Conservation (phyloP, 345 rosid species). For the Camelina neglecta region DNA sequence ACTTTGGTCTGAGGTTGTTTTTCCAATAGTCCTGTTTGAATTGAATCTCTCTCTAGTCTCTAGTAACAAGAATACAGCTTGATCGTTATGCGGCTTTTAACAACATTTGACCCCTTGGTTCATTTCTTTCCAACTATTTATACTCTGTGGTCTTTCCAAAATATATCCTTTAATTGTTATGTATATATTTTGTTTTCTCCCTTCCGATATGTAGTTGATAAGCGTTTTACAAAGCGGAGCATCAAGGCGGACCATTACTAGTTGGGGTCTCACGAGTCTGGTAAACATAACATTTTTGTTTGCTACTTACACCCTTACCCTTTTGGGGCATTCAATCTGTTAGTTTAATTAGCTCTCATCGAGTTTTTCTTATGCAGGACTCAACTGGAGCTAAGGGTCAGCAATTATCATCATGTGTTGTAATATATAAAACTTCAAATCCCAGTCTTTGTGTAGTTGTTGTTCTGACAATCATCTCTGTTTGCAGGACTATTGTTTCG, state of each 20-base stretch:
- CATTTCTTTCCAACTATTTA: not conserved
- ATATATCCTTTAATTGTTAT: not conserved
- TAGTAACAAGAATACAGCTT: conserved; percentile 5
- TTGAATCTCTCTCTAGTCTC: not conserved
- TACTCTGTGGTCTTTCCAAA: not conserved
- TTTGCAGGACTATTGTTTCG: conserved; percentile 55
- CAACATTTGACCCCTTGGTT: not conserved
- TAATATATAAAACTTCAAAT: conserved; percentile 1
- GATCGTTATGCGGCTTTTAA: not conserved
- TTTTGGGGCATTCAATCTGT: not conserved
- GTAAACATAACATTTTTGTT: conserved; percentile 33
- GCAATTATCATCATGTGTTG: conserved; percentile 34
- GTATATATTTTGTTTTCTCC: not conserved
- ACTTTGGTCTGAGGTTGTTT: too few relatives aligned
- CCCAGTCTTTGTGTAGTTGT: conserved; percentile 26
- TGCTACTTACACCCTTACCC: conserved; percentile 18
- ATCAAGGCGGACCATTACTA: conserved; percentile 37
- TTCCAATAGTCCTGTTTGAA: not conserved
- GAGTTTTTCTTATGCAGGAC: conserved; percentile 52
- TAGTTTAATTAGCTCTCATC: conserved; percentile 48
- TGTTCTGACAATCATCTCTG: conserved; percentile 24
- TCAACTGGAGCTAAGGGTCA: conserved; percentile 59
- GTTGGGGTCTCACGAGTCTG: conserved; percentile 42
- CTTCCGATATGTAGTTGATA: conserved; percentile 44
- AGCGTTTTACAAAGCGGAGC: conserved; percentile 27